Base-by-base conservation (phyloP, 2,329 filamentous ascomycete species). In the Colletotrichum cuscutae region DNA sequence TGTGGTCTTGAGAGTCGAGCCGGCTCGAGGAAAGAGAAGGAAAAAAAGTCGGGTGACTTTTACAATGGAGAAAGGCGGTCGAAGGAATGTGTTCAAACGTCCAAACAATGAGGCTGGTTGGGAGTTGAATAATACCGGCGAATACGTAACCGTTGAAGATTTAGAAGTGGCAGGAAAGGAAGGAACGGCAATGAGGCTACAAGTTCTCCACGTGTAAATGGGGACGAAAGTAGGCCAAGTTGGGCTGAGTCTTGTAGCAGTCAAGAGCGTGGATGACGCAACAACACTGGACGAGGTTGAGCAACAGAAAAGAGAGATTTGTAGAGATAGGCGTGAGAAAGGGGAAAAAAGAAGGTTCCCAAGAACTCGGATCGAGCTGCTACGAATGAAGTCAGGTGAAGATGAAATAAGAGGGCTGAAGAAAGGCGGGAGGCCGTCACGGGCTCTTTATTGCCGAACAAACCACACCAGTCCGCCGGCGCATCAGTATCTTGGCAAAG, bases 151-250 rank as follows among this genome's bases (percentile, higher is more conserved):
- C 28, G 71, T 70, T 70, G 66, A 35, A 52, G 53, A 56, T 49
- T 54, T 71, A 9, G 49, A 72, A 65, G 71, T 71, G 71, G 71
- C 71, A 70, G 71, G 59, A 70, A 70, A 70, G 70, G 66, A 72
- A 72, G 71, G 71, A 71, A 71, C 66, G 56, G 32, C 35, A 32
- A 26, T 70, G 56, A 61, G 37, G 64, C 32, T 61, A 52, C 56
- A 56, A 24, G 9, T 42, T 37, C 35, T 46, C 52, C 52, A 65
- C 24, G 62, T 69, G 66, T 32, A 26, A 64, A 65, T 24, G 62
- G n/a, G 49, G 56, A 59, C 60, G 49, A 54, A 54, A 46, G 53
- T 56, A 46, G 32, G 35, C 49, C 26, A 57, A 73, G 60, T 73
- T 58, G 49, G 60, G 63, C 32, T 65, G 62, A 32, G 24, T 61